A percentile compares a stretch with the other conserved stretches of the same genome.
Evolutionary conservation across 2,329 filamentous ascomycete genomes (phyloP).

Genomic region (Xylariaceae sp.): DNA sequence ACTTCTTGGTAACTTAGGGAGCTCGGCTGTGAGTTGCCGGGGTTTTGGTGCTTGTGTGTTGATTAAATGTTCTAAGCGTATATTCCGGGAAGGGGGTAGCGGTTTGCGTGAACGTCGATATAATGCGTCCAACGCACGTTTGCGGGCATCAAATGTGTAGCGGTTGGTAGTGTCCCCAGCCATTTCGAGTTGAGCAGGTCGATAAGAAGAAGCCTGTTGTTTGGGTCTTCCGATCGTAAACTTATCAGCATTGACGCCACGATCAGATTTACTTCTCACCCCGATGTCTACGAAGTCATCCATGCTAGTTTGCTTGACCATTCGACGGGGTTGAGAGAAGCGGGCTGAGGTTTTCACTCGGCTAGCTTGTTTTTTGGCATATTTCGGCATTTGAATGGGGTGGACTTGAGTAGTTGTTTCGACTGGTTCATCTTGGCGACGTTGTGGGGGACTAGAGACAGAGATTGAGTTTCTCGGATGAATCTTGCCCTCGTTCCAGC

Average conservation of each 20-base stretch:
- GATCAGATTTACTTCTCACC: slow-evolving; percentile 6
- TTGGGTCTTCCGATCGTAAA: slow-evolving; percentile 10
- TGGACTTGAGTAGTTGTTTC: neutral
- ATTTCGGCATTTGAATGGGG: neutral
- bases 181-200: slow-evolving; percentile 56
- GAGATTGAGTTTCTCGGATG: slow-evolving; percentile 35
- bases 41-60: slow-evolving; percentile 21
- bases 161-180: slow-evolving; percentile 36
- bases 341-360: slow-evolving; percentile 17
- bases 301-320: slow-evolving; percentile 31
- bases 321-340: slow-evolving; percentile 29
- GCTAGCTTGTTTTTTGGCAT: neutral
- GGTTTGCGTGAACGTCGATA: slow-evolving; percentile 42
- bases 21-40: neutral
- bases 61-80: slow-evolving; percentile 38
- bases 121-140: slow-evolving; percentile 52
- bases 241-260: neutral
- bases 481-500: slow-evolving; percentile 55
- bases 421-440: neutral
- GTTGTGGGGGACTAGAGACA: neutral
- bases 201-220: slow-evolving; percentile 22
- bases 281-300: slow-evolving; percentile 32
- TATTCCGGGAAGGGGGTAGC: slow-evolving; percentile 25
- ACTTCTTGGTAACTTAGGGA: slow-evolving; percentile 1
- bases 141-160: slow-evolving; percentile 46